Base-by-base conservation (phyloP, 352 stramenopile species). In the Phytopythium aichiense region DNA sequence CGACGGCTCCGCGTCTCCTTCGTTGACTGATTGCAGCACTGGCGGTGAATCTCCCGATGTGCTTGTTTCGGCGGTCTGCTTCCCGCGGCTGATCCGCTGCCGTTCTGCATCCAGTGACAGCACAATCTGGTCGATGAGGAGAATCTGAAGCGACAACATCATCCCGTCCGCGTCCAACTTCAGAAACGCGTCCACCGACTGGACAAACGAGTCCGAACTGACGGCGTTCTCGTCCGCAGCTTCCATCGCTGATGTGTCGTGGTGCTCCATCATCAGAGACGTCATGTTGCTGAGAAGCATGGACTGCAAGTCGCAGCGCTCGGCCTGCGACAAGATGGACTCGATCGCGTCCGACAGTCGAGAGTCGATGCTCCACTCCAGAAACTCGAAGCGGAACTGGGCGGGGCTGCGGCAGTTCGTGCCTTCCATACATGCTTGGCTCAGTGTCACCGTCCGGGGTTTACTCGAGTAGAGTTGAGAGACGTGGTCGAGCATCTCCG, bases 121-220 rank as follows among this genome's bases (percentile, higher is more conserved):
- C 22, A 94, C 85, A 57, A 93, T 65, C 65, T 91, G 69, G 45
- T 95, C 87, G 51, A 95, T 87, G 7, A 95, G 73, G 16, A 95
- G 63, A 59, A 95, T 88, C 56, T 95, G 87, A 53, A 90, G 75
- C 6, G 76, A 85, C 28, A 95, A 63, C 79, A 89, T 88, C 25
- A 84, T 71, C 16, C 69, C 79, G 62, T 92, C 78, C 4, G 71
- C 74, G 64, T 92, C 79, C 5, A 94, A 68, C 31, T 81, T 68
- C 30, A 94, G 61, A 15, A 94, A 94, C 28, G 77, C 50, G 48
- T 91, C 78, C 0, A 87, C 75, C 35, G 70, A 58, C 30, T 73
- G 63, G 22, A 35, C 51, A 12, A 49, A 42, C 37, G 42, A 8
- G 9, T 62, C 64, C 1, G 64, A 68, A n/a, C 15, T 58, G 12